Base-by-base conservation (phyloP, 768 basidiomycete genomes). In the Podaxis sp. region DNA sequence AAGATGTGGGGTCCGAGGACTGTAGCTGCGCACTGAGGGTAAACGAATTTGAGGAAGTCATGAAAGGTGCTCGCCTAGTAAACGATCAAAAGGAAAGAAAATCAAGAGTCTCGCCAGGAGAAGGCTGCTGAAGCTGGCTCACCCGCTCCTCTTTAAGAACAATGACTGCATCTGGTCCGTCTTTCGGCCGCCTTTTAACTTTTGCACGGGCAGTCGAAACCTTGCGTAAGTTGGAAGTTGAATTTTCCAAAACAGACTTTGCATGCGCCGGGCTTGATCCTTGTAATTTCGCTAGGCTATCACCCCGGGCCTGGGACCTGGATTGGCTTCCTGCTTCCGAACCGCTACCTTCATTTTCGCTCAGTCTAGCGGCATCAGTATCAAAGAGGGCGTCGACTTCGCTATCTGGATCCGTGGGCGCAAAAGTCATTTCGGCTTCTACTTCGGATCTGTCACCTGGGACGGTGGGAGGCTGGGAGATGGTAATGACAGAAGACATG, bases 41-140 rank as follows among this genome's bases (percentile, higher is more conserved):
- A 96, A 55, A 95, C 85, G 70, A 88, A 95, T 76, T 91, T 92
- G 61, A 97, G 82, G 70, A 96, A 94, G 72, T 96, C 95, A 61
- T 96, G 94, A 71, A 97, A 95, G 10, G 88, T 91, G 69, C 77
- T 82, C 2, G 95, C 92, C 83, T 89, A 64, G 55, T 47, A 5
- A 18, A 10, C 11, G 47, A 27, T 48, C 7, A 13, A 7, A 42
- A 7, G 3, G 21, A 13, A 42, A 23, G 21, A 27, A 21, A 48
- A 3, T 23, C 21, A 44, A 18, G 6, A 18, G 4, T 23, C 18
- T 3, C 21, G 21, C 21, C 23, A 23, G 21, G 25, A 48, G 11
- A 11, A 9, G 42, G 16, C 6, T 44, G 42, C 21, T n/a, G 13
- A 23, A 27, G 56, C 9, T 14, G 23, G 70, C 79, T 21, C 64